A percentile compares a stretch with the other conserved stretches of the same genome.
Conservation (phyloP, 352 stramenopile species). For the Globisporangium nunn region DNA sequence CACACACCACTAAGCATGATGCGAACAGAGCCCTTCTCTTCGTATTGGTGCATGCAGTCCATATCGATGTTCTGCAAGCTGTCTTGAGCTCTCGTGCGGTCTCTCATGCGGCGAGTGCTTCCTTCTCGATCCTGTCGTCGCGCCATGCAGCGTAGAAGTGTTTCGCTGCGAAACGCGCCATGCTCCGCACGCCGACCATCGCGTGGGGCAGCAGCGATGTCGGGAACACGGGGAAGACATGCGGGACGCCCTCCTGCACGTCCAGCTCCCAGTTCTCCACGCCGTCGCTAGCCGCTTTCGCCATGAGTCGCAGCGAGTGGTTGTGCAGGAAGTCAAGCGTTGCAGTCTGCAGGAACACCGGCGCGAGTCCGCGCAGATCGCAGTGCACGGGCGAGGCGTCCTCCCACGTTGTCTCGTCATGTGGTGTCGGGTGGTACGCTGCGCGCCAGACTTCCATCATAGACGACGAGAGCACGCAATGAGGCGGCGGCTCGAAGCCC, state of each 20-base stretch:
- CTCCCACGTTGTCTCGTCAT: constrained; percentile 23
- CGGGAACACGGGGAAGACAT: constrained; percentile 55
- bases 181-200: constrained; percentile 28
- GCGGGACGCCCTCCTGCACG: constrained; percentile 43
- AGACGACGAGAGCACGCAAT: constrained; percentile 27
- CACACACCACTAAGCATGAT: background rate
- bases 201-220: constrained; percentile 40
- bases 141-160: background rate
- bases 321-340: constrained; percentile 16
- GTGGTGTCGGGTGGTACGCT: constrained; percentile 17
- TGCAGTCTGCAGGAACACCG: constrained; percentile 36
- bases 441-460: constrained; percentile 15
- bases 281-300: constrained; percentile 15
- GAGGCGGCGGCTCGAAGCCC: constrained; percentile 6
- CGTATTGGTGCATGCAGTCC: background rate
- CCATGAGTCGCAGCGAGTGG: constrained; percentile 17
- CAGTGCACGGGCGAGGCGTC: constrained; percentile 38
- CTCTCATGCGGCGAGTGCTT: background rate
- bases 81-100: no score
- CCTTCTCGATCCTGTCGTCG: background rate
- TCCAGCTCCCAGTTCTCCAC: constrained; percentile 23
- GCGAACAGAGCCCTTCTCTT: no score
- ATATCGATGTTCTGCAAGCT: background rate
- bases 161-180: constrained; percentile 15
- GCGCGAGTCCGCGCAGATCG: constrained; percentile 26